Evolutionary conservation across 2,329 filamentous ascomycete genomes (phyloP), one percentile per base, ranked within the genome.

Genomic region (Cladosporium sp.): DNA sequence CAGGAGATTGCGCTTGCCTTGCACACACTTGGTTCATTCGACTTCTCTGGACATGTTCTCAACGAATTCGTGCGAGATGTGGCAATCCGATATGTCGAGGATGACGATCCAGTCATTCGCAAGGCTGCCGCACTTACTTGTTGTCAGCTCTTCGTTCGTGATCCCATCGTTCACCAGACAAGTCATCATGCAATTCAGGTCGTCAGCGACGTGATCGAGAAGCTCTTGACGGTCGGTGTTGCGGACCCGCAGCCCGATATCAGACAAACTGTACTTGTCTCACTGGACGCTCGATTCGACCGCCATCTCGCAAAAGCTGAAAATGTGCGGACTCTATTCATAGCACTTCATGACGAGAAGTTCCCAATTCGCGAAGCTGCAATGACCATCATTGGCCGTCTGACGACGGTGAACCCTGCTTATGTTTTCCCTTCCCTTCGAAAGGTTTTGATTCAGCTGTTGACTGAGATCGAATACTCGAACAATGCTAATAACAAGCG

Each of bases 61-160:
- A 99, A 99, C 67, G 95, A 99, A 71, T 99, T 99, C 65, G 94
- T 99, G 25, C 89, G 94, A 22, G 94, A 99, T 70, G 94, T 99
- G 50, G 94, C 95, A 3, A 95, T 99, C 69, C 94, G 93, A 71
- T 99, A 97, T 66, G 93, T 99, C 40, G 93, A 99, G 65, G 94
- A 96, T 62, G 93, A 97, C 65, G 95, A 96, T 66, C 83, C 91
- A 0, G 90, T 95, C 63, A 97, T 96, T 51, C 86, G 94, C 59
- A 93, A 96, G 73, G 94, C 94, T 15, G 93, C 94, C 2, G 92
- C 94, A 15, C 80, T 99, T 60, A 99, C 95, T 4, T 97, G 94
- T 74, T 99, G 95, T 70, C 95, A 99, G 72, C 83, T 99, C 45
- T 97, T 97, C 69, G 90, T 97, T 45, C 87, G 91, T 65, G 95